Evolutionary conservation across 768 basidiomycete species (phyloP), one percentile per base, ranked within the genome.

Genomic region (Macrolepiota dolichaula): DNA sequence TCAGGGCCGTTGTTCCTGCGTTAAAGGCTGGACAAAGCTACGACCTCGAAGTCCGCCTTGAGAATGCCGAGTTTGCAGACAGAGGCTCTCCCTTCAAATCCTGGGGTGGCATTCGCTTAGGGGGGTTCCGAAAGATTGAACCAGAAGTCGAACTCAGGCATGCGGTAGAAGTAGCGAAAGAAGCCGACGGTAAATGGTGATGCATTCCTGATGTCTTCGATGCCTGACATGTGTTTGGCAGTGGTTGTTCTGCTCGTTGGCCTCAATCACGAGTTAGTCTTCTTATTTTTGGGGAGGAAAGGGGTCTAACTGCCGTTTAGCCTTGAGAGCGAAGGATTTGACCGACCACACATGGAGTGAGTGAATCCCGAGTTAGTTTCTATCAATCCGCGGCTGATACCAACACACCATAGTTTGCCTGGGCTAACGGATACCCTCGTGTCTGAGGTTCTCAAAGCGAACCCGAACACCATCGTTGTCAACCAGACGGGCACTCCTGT

Each of bases 311-410:
- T 42, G 19, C 29, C 32, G 1, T 38, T 19, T 27, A 72, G 73
- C 38, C 71, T 77, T 77, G 85, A 88, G 68, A 81, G 79, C 46
- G 86, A 88, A 73, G 85, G 84, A 2, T 81, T 80, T 63, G 87
- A 88, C 67, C 75, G 86, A 44, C 67, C 74, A 11, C 68, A 79
- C 62, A 72, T 81, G 65, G 74, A 76, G 78, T 81, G 61, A 42
- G 71, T 68, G 24, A 49, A 49, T 22, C 47, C 24, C 25, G 47
- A 13, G 25, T 24, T 49, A 11, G 29, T 7, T 7, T 49, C 24
- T 12, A 3, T 24, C 15, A 27, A 49, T 49, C 22, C 15, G 12
- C 13, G 10, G 13, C 40, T 49, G 25, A 49, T 27, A 12, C 19
- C 47, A 49, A 49, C 25, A 24, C 15, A 49, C 36, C 40, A 15